These are phyloP conservation scores for Kluyveromyces nonfermentans DNA, from an alignment of 805 yeast genomes.

Conservation along the genomic window DNA sequence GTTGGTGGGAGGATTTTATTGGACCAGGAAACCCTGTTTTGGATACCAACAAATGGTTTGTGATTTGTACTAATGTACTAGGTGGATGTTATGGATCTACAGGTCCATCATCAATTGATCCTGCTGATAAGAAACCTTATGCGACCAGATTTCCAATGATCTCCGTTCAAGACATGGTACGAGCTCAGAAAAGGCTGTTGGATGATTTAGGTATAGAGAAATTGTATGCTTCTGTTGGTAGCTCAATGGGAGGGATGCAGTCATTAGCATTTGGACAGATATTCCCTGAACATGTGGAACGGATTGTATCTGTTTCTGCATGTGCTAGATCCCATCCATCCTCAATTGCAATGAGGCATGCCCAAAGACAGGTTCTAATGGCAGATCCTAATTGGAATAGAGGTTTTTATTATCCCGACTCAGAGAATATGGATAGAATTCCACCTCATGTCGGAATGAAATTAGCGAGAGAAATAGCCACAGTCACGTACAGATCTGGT, in stretches of 20 bases:
- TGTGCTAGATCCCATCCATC: constrained; percentile 93
- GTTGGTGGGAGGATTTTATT: constrained; percentile 95
- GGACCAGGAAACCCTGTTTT: constrained; percentile 67
- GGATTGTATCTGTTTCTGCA: constrained; percentile 75
- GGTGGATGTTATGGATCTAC: constrained; percentile 96
- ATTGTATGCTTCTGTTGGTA: constrained; percentile 74
- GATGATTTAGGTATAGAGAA: constrained; percentile 50
- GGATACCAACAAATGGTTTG: constrained; percentile 74
- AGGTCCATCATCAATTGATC: constrained; percentile 78
- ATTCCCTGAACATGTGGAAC: constrained; percentile 66
- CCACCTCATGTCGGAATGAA: constrained; percentile 97
- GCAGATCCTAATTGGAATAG: constrained; percentile 92
- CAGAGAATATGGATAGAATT: constrained; percentile 30
- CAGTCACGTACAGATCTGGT: constrained; percentile 88
- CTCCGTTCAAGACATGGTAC: constrained; percentile 80
- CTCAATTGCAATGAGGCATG: constrained; percentile 86
- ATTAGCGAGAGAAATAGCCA: constrained; percentile 85
- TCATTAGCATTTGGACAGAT: constrained; percentile 79
- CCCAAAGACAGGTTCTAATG: constrained; percentile 89
- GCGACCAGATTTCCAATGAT: constrained; percentile 85
- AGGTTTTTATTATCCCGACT: constrained; percentile 67
- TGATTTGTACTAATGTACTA: constrained; percentile 82
- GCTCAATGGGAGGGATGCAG: constrained; percentile 99
- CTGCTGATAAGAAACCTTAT: constrained; percentile 54
- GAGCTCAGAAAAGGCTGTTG: constrained; percentile 73